Conservation (phyloP, 2,329 filamentous ascomycete genomes). For the Lachnellula subtilissima region DNA sequence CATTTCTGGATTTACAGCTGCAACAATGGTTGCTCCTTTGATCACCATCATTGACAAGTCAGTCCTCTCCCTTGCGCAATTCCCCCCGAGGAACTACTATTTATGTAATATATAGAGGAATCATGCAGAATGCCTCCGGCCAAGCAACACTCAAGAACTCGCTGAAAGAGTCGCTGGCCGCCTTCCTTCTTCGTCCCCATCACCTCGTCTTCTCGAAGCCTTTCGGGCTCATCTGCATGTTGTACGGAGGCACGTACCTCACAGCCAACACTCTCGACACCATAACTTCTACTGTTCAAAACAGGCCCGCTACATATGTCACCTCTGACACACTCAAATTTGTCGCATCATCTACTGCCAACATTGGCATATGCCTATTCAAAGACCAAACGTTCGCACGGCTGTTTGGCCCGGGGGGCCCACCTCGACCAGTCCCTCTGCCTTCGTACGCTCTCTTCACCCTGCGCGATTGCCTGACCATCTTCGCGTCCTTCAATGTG, state of each 20-base stretch:
- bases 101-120: slow-evolving; percentile 47
- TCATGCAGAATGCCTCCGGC: slow-evolving; percentile 79
- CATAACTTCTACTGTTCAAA: slow-evolving; percentile 56
- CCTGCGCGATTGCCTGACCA: slow-evolving; percentile 77
- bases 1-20: slow-evolving; percentile 65
- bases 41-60: slow-evolving; percentile 86
- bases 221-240: slow-evolving; percentile 62
- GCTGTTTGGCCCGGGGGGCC: slow-evolving; percentile 65
- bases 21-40: slow-evolving; percentile 71
- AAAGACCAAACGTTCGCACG: slow-evolving; percentile 84
- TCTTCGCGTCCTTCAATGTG: slow-evolving; percentile 89
- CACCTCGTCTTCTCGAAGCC: slow-evolving; percentile 59
- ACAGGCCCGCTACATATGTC: slow-evolving; percentile 54
- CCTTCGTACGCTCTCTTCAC: slow-evolving; percentile 76
- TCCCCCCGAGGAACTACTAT: slow-evolving; percentile 1
- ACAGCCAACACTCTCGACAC: slow-evolving; percentile 88
- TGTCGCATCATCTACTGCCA: slow-evolving; percentile 71
- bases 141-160: slow-evolving; percentile 55
- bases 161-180: slow-evolving; percentile 51
- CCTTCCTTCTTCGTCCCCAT: slow-evolving; percentile 57
- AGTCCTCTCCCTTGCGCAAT: slow-evolving; percentile 4
- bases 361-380: slow-evolving; percentile 81
- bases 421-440: slow-evolving; percentile 56
- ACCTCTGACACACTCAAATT: slow-evolving; percentile 79
- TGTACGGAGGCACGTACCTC: slow-evolving; percentile 87